These are phyloP conservation scores for Panicum virgatum DNA, from an alignment of 202 grass and related monocot genomes.

Conservation along the genomic window DNA sequence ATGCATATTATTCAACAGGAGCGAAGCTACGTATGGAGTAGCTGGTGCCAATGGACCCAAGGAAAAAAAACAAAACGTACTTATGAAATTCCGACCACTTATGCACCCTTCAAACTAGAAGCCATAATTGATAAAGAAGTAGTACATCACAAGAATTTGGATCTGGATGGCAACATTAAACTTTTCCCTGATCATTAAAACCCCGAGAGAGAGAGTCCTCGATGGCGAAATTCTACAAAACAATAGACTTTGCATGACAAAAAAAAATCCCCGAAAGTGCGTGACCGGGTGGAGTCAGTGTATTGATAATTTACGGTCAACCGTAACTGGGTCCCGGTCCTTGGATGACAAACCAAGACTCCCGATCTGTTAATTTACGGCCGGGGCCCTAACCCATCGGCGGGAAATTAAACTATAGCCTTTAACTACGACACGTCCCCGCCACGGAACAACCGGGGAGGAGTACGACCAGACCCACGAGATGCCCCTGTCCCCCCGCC, in stretches of 20 bases:
- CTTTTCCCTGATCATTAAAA: no score
- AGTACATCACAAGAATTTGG: no score
- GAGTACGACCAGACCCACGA: slow-evolving; percentile 38
- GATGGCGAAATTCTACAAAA: not conserved
- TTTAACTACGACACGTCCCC: slow-evolving; percentile 19
- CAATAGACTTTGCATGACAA: not conserved
- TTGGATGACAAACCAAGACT: not conserved
- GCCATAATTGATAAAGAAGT: no score
- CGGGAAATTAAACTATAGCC: slow-evolving; percentile 4
- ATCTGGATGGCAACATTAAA: no score
- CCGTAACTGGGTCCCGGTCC: not conserved
- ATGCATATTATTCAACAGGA: no score
- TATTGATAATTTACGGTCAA: no score
- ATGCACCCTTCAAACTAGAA: no score
- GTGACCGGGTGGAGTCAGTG: not conserved
- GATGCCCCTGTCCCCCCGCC: slow-evolving; percentile 55
- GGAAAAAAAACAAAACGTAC: no score
- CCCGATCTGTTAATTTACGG: not conserved
- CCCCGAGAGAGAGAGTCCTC: not conserved
- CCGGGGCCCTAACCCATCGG: slow-evolving; percentile 11
- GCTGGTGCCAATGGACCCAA: no score
- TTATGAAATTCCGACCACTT: no score
- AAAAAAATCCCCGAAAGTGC: not conserved
- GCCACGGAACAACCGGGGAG: slow-evolving; percentile 12
- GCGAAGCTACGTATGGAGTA: no score